phyloP scores from a whole-genome alignment of 257 asterid species.

The Oldenlandia corymbosa region DNA sequence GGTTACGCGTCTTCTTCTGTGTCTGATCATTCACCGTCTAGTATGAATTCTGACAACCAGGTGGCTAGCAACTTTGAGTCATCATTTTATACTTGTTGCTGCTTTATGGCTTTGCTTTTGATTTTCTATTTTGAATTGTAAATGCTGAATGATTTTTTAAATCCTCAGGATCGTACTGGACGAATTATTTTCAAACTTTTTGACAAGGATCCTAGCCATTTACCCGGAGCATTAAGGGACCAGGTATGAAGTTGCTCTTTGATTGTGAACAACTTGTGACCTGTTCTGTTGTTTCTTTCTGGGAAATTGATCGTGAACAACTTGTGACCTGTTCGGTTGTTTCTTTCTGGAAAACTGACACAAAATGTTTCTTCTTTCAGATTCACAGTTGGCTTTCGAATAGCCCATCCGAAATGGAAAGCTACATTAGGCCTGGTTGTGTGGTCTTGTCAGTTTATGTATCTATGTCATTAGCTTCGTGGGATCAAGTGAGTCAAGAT shows the following conservation, averaged over 20 bases:
- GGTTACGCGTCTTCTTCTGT: constrained; percentile 73
- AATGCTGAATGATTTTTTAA: constrained; percentile 1
- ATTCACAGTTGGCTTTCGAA: constrained; percentile 75
- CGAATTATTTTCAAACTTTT: constrained; percentile 79
- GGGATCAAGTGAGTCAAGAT: constrained; percentile 76
- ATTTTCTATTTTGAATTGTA: constrained; percentile 7
- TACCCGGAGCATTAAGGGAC: constrained; percentile 65
- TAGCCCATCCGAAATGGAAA: constrained; percentile 92
- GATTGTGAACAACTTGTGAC: constrained; percentile 2
- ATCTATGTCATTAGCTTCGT: constrained; percentile 62
- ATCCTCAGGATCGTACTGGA: constrained; percentile 75
- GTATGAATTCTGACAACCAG: constrained; percentile 59
- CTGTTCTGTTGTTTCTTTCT: constrained; percentile 6
- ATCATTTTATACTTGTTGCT: constrained; percentile 2
- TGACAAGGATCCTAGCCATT: constrained; percentile 91
- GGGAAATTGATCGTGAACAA: constrained; percentile 8
- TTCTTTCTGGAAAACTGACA: constrained; percentile 11
- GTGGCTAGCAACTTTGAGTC: constrained; percentile 23
- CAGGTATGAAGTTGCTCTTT: constrained; percentile 45
- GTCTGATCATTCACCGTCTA: constrained; percentile 78
- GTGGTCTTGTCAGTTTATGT: constrained; percentile 63
- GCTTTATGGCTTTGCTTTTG: background rate
- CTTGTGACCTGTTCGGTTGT: background rate
- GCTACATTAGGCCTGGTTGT: constrained; percentile 95
- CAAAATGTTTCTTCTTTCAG: constrained; percentile 31